Evolutionary conservation across 345 rosid genomes (phyloP).

Genomic region (Iberis pinnata): DNA sequence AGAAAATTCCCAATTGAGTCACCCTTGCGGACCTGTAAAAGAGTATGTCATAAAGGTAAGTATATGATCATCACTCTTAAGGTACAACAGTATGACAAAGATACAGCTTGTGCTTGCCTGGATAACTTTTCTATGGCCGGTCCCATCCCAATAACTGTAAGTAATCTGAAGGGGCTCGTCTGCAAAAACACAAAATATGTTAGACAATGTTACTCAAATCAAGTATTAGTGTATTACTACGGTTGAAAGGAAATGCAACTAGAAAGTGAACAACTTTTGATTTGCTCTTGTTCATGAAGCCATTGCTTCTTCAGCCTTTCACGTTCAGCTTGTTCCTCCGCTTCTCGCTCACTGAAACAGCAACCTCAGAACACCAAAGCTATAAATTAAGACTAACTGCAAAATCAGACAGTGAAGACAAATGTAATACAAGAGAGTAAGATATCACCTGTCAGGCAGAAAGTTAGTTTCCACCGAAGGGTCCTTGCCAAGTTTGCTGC

Average conservation of each 20-base stretch:
- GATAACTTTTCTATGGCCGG: slow-evolving; percentile 89
- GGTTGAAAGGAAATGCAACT: background rate
- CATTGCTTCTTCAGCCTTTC: slow-evolving; percentile 91
- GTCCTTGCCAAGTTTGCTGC: slow-evolving; percentile 81
- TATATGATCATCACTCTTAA: background rate
- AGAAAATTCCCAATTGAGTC: slow-evolving; percentile 86
- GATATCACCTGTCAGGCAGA: slow-evolving; percentile 85
- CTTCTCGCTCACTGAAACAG: slow-evolving; percentile 98
- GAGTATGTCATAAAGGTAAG: background rate
- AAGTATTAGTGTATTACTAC: background rate
- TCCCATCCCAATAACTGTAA: slow-evolving; percentile 99
- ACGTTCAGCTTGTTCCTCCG: slow-evolving; percentile 98
- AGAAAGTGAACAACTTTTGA: slow-evolving; percentile 48
- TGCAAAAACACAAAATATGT: slow-evolving; percentile 27
- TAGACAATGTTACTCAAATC: slow-evolving; percentile 9
- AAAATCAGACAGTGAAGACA: slow-evolving; percentile 3
- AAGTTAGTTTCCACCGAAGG: slow-evolving; percentile 96
- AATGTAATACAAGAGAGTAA: slow-evolving; percentile 12
- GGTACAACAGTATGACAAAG: slow-evolving; percentile 12
- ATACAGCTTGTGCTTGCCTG: slow-evolving; percentile 45
- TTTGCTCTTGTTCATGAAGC: slow-evolving; percentile 80
- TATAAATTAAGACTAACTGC: slow-evolving; percentile 20
- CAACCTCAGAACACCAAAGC: slow-evolving; percentile 74
- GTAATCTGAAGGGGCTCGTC: slow-evolving; percentile 95
- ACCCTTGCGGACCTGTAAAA: slow-evolving; percentile 71